Base-by-base conservation (phyloP, 1,284 basidiomycete genomes). In the Veloporphyrellus conicus region DNA sequence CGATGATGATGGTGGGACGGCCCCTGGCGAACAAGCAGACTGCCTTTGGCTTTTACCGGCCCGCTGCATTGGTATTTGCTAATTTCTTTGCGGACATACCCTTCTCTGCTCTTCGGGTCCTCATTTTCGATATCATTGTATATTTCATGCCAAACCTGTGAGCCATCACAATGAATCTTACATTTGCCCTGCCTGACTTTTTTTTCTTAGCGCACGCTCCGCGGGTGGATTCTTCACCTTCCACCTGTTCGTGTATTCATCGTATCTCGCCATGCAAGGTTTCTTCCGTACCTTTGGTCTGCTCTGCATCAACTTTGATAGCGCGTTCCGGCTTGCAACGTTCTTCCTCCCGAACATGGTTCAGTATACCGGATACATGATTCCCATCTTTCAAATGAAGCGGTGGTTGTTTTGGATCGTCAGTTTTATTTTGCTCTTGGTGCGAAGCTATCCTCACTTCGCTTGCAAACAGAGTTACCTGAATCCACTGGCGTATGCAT, bases 351-450 rank as follows among this genome's bases (percentile, higher is more conserved):
- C 78, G 37, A 85, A 77, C 66, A 84, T 80, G 75, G 37, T 64
- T 14, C 64, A 62, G 20, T 64, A 64, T 38, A 43, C 51, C 3
- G 87, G 87, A 2, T 90, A 89, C 62, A 81, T 85, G 49, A 79
- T 89, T 53, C 85, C 85, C 1, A 76, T 83, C 8, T 75, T 77
- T 54, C 72, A 78, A 49, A 92, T 94, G 90, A 87, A 90, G 64
- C 72, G 87, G 43, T 94, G 90, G 90, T 65, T 93, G 15, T 90
- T 88, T 72, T 93, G 90, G 90, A 81, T 91, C 37, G 82, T 82
- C 57, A 3, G 61, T 36, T 38, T 43, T 19, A 0, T 4, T 9
- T 19, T 20, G 10, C 33, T 10, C 6, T 41, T 28, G 14, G 34
- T 27, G 35, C 22, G 16, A 28, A 18, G 11, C 18, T 2, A 3